These are phyloP conservation scores for Camellia japonica DNA, from an alignment of 148 eudicot genomes.

Conservation along the genomic window DNA sequence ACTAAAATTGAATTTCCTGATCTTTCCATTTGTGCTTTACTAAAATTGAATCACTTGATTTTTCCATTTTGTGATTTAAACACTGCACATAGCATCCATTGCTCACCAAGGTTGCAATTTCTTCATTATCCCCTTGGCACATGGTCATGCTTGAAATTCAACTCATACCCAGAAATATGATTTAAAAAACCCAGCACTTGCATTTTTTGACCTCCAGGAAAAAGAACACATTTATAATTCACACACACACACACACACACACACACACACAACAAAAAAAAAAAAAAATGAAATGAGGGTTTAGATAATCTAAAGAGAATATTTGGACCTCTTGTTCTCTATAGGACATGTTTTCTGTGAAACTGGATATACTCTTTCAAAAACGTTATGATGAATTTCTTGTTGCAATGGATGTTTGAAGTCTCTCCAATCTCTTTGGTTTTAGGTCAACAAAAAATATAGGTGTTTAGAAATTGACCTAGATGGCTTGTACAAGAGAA, in stretches of 20 bases:
- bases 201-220: background rate
- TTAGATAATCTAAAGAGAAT: background rate
- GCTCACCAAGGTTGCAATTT: background rate
- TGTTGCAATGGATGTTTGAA: conserved; percentile 2
- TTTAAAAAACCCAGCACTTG: background rate
- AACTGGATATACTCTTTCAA: background rate
- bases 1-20: background rate
- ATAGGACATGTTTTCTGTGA: background rate
- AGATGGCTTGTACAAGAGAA: conserved; percentile 95
- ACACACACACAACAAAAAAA: no score
- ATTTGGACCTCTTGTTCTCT: background rate
- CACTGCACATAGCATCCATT: background rate
- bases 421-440: background rate
- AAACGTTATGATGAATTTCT: background rate
- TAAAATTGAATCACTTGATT: background rate
- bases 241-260: background rate
- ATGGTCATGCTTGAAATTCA: background rate
- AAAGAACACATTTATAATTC: background rate
- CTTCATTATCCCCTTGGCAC: background rate
- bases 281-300: background rate
- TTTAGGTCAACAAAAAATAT: conserved; percentile 89
- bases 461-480: conserved; percentile 90
- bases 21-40: background rate
- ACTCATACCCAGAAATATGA: background rate
- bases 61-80: background rate